Evolutionary conservation across 2,329 filamentous ascomycete species (phyloP), one percentile per base, ranked within the genome.

Genomic region (Phaeosphaeriaceae sp.): DNA sequence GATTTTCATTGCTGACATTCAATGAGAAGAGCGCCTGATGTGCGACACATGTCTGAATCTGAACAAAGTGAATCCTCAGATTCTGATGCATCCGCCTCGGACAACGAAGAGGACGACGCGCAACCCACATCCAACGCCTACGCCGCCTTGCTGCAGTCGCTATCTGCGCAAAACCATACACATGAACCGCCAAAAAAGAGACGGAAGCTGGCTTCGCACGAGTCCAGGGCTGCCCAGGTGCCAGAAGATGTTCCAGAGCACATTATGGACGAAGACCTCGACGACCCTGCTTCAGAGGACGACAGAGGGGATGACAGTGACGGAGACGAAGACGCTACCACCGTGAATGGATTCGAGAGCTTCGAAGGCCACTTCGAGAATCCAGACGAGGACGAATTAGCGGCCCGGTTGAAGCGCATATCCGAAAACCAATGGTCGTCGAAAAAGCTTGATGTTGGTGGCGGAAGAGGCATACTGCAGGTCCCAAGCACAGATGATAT

Each of bases 341-440:
- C n/a, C 75, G 61, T n/a, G 2, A 84, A 86, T 21, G 80, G 79
- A 6, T 79, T 78, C 5, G 91, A 96, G 74, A 90, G 92, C 0
- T 97, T 96, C 70, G 90, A 95, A 62, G 79, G 82, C 7, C 94
- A 97, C 77, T 96, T 96, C 73, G 86, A 87, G 33, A 83, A 83
- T 44, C 87, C 88, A 0, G 85, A 93, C 47, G 86, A 90, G 49
- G 82, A 84, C 6, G 77, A 84, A 44, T 78, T 92, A 7, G 79
- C 83, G 1, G 78, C 80, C 65, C 85, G 78, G 36, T 70, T 86
- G 36, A 78, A 83, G 57, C 76, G 80, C 20, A 78, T 82, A 27
- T 71, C 78, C 7, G 72, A 78, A 11, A 83, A 82, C 46, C 77
- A 82, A 60, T 88, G 84, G 85, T 72, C 72, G 7, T 76, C 72